Evolutionary conservation across 2,329 filamentous ascomycete genomes (phyloP).

Genomic region (Cladosporium sp.): DNA sequence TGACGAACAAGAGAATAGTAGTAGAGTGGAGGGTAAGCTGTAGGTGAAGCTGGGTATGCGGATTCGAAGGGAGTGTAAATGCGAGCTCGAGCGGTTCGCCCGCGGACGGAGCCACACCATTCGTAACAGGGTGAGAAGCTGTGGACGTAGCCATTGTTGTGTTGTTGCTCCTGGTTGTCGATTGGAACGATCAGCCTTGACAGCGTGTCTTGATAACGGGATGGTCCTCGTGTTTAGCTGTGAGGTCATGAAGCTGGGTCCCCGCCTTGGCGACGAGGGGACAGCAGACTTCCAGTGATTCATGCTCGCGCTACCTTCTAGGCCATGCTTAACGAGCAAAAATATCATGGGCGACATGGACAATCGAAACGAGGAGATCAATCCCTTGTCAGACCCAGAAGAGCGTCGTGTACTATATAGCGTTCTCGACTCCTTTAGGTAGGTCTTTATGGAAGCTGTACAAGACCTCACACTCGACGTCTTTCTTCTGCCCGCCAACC

Average conservation of each 20-base stretch:
- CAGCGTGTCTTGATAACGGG: neutral
- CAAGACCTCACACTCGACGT: no score
- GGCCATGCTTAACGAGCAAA: no score
- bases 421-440: slow-evolving; percentile 87
- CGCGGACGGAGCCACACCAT: slow-evolving; percentile 22
- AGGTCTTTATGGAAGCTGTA: slow-evolving; percentile 33
- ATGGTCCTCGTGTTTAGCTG: neutral
- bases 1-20: slow-evolving; percentile 54
- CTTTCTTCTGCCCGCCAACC: no score
- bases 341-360: neutral
- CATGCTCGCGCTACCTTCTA: neutral
- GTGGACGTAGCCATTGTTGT: slow-evolving; percentile 21
- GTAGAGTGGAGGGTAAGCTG: slow-evolving; percentile 53
- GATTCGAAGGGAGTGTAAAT: slow-evolving; percentile 53
- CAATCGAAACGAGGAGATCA: neutral
- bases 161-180: neutral
- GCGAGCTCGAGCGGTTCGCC: slow-evolving; percentile 50
- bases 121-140: slow-evolving; percentile 14
- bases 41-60: slow-evolving; percentile 55
- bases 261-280: neutral
- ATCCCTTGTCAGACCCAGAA: slow-evolving; percentile 63
- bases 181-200: no score
- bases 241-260: slow-evolving; percentile 8
- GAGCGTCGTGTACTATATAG: slow-evolving; percentile 76
- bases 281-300: neutral